These are phyloP conservation scores for Ascoidea asiatica DNA, from an alignment of 805 yeast genomes.

Conservation along the genomic window DNA sequence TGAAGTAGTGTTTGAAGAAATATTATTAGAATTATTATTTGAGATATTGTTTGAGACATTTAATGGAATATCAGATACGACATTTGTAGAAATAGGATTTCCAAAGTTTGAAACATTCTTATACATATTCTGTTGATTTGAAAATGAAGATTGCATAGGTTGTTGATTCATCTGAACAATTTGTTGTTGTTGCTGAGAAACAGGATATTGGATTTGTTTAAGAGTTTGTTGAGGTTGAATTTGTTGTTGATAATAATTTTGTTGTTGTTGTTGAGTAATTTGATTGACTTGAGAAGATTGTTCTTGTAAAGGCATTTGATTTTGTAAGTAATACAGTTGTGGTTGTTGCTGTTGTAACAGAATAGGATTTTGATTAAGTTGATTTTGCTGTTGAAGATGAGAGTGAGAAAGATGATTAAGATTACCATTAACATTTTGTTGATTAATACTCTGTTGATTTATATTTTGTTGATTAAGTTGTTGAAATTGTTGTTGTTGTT, in stretches of 20 bases:
- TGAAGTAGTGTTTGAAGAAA: constrained; percentile 1
- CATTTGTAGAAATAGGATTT: too few relatives aligned
- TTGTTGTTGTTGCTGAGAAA: too few relatives aligned
- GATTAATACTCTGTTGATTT: neutral
- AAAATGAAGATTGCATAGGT: too few relatives aligned
- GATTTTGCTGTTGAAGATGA: constrained; percentile 8
- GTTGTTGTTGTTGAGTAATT: constrained; percentile 7
- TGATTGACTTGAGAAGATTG: neutral
- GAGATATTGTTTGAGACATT: neutral
- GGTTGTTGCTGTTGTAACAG: neutral
- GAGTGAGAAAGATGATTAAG: constrained; percentile 5
- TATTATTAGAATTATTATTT: neutral
- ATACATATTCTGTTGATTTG: too few relatives aligned
- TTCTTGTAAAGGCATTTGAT: neutral
- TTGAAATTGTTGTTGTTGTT: constrained; percentile 3
- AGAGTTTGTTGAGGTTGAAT: constrained; percentile 4
- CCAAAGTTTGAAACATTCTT: too few relatives aligned
- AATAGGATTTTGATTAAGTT: constrained; percentile 1
- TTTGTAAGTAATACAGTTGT: neutral
- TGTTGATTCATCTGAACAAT: too few relatives aligned
- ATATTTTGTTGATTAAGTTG: constrained; percentile 6
- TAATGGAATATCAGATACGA: too few relatives aligned
- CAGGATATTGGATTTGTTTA: neutral
- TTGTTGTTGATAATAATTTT: constrained; percentile 3
- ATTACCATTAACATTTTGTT: neutral